Conservation (phyloP, 306 rosid species). For the Calophaca sinica region DNA sequence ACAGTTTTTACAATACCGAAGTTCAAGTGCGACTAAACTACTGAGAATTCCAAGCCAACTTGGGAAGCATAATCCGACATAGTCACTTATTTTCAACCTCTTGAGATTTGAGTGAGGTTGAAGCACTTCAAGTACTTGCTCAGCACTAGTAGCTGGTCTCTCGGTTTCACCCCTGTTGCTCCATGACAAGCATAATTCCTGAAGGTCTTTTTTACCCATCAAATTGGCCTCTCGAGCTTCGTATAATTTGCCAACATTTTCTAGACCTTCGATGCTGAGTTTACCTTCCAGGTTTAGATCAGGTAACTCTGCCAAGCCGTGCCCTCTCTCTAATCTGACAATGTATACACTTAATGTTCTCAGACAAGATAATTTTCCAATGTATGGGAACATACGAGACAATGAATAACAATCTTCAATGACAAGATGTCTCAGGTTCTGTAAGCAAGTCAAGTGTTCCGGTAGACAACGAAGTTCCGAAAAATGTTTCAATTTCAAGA, state of each 20-base stretch:
- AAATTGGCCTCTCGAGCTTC: slow-evolving; percentile 20
- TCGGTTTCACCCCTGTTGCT: too few relatives aligned
- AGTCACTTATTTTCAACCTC: not conserved
- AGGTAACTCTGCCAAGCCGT: not conserved
- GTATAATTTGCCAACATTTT: not conserved
- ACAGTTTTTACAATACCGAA: not conserved
- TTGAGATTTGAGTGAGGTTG: slow-evolving; percentile 27
- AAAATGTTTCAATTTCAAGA: slow-evolving; percentile 5
- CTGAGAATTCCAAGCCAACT: slow-evolving; percentile 16
- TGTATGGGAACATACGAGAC: slow-evolving; percentile 12
- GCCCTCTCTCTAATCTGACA: too few relatives aligned
- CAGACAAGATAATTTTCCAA: too few relatives aligned
- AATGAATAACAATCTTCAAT: not conserved
- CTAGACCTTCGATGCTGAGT: not conserved
- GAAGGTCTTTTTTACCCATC: not conserved
- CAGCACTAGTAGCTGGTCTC: not conserved
- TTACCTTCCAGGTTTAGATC: not conserved
- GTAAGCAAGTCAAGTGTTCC: not conserved
- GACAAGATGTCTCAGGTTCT: slow-evolving; percentile 15
- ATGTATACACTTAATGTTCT: too few relatives aligned
- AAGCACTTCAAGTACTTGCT: slow-evolving; percentile 32
- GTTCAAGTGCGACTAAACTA: slow-evolving; percentile 5
- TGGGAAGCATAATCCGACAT: not conserved
- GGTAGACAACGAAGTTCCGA: not conserved
- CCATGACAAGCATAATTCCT: not conserved